phyloP scores from a whole-genome alignment of 1,284 basidiomycete genomes.

The Irpex lacteus region DNA sequence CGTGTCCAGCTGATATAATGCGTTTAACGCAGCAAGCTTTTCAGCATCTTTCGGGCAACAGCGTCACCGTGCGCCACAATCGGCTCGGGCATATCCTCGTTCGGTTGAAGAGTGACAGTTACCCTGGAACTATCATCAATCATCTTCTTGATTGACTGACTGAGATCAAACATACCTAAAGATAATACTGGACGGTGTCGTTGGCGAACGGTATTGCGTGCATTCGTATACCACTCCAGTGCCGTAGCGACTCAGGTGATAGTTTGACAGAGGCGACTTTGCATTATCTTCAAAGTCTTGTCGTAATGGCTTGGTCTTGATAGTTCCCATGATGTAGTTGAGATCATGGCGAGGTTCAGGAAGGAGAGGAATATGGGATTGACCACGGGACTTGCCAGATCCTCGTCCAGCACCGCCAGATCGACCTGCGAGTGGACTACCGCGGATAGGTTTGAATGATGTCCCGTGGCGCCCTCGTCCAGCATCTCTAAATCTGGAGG shows the following conservation, averaged over 20 bases:
- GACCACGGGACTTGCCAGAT: conserved; percentile 2
- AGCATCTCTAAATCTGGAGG: not conserved
- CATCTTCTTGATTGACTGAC: conserved; percentile 67
- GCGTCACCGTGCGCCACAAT: conserved; percentile 58
- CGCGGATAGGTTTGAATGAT: not conserved
- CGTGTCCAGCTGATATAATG: conserved; percentile 55
- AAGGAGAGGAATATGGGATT: conserved; percentile 7
- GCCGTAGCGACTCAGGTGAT: conserved; percentile 1
- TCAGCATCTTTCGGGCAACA: conserved; percentile 65
- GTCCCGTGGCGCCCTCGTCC: not conserved
- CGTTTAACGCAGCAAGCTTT: conserved; percentile 69
- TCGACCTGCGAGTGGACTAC: not conserved
- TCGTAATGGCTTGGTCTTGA: conserved; percentile 29
- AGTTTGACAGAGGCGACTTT: conserved; percentile 45
- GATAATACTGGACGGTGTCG: not conserved
- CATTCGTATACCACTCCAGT: conserved; percentile 16
- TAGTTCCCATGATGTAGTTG: conserved; percentile 26
- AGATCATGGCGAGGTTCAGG: conserved; percentile 29
- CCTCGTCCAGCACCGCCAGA: not conserved
- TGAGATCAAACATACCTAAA: conserved; percentile 39
- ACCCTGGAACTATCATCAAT: conserved; percentile 26
- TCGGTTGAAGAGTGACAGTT: conserved; percentile 1
- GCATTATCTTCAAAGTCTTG: conserved; percentile 36
- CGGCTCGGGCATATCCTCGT: not conserved
- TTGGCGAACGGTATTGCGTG: not conserved